Conservation (phyloP, 2,329 filamentous ascomycete species). For the Sclerotinia borealis region DNA sequence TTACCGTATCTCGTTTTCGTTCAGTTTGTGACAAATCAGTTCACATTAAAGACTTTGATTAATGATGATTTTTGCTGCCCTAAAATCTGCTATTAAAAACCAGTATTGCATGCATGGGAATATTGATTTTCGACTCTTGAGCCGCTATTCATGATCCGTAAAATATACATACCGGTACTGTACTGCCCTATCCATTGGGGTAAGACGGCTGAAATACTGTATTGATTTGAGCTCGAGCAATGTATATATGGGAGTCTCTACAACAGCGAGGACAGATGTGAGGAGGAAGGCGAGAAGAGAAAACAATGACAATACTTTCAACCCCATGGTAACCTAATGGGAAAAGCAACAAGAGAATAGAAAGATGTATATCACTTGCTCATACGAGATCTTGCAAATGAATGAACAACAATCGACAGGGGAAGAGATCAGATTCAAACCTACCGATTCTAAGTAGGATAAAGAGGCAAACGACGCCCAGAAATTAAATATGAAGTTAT, state of each 20-base stretch:
- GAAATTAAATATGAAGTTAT: background rate
- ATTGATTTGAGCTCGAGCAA: no score
- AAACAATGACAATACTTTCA: background rate
- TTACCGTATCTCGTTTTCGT: background rate
- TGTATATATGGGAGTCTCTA: no score
- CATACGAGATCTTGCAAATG: background rate
- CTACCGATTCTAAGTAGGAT: background rate
- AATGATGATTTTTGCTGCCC: no score
- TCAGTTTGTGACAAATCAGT: no score
- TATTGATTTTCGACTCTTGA: no score
- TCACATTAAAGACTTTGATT: no score
- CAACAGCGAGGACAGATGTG: background rate
- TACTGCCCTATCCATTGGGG: no score
- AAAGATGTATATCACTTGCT: background rate
- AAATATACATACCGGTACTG: no score
- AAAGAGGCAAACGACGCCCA: background rate
- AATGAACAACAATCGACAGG: background rate
- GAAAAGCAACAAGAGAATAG: background rate
- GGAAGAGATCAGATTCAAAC: background rate
- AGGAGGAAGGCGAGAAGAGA: background rate
- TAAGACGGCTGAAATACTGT: no score
- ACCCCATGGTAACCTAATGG: background rate
- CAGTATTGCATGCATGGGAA: no score
- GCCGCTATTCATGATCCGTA: no score
- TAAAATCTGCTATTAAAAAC: no score